Conservation (phyloP, 345 rosid species). For the Brassica carinata region DNA sequence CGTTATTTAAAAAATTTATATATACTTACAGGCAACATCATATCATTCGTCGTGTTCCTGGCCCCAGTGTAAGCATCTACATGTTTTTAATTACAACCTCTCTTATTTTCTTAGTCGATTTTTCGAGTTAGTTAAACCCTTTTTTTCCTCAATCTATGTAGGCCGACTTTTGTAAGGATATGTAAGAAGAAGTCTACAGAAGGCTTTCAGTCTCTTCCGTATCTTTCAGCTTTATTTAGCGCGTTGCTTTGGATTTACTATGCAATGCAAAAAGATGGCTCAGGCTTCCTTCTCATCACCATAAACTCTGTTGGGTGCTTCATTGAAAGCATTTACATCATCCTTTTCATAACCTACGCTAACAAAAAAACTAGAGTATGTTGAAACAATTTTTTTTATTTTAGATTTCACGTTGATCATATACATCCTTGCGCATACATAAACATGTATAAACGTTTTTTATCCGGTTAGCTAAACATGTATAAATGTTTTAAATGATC, state of each 20-base stretch:
- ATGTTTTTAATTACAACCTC: not conserved
- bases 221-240: slow-evolving; percentile 60
- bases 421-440: not conserved
- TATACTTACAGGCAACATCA: slow-evolving; percentile 54
- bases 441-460: not conserved
- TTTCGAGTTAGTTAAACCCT: not conserved
- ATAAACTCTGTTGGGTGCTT: slow-evolving; percentile 62
- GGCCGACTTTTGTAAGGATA: slow-evolving; percentile 66
- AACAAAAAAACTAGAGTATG: slow-evolving; percentile 57
- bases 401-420: slow-evolving; percentile 8
- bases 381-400: not conserved
- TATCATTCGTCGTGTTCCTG: slow-evolving; percentile 59
- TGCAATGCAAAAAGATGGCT: slow-evolving; percentile 52
- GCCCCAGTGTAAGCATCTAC: slow-evolving; percentile 63
- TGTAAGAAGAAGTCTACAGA: slow-evolving; percentile 67
- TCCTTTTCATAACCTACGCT: slow-evolving; percentile 57
- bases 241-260: slow-evolving; percentile 75
- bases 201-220: slow-evolving; percentile 71
- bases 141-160: slow-evolving; percentile 16
- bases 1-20: too few species aligned
- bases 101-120: not conserved
- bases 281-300: slow-evolving; percentile 64
- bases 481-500: slow-evolving; percentile 13
- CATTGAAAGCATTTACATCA: slow-evolving; percentile 62
- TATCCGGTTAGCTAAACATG: not conserved